Conservation (phyloP, 2,329 filamentous ascomycete species). For the Rhynchosporium secalis region DNA sequence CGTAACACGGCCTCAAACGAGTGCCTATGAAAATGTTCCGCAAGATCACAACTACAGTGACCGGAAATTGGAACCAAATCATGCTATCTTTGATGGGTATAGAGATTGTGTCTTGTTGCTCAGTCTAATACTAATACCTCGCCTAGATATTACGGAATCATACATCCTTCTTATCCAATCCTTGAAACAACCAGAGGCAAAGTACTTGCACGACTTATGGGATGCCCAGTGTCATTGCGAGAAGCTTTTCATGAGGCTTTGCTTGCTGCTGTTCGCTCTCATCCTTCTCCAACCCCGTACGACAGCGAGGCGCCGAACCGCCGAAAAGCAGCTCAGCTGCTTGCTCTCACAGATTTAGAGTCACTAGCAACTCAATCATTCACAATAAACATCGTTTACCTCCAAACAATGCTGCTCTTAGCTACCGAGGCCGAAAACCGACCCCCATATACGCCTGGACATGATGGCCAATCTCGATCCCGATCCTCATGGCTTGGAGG, state of each 20-base stretch:
- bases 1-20: constrained; percentile 29
- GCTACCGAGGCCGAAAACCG: constrained; percentile 64
- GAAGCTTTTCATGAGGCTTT: constrained; percentile 67
- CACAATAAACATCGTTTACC: constrained; percentile 53
- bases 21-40: constrained; percentile 34
- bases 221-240: constrained; percentile 57
- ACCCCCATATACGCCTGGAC: constrained; percentile 46
- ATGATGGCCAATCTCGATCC: constrained; percentile 44
- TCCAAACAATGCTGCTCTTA: constrained; percentile 67
- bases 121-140: constrained; percentile 27
- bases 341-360: constrained; percentile 48
- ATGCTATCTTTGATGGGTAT: constrained; percentile 45
- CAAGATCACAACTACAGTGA: constrained; percentile 32
- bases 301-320: constrained; percentile 40
- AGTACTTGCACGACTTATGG: constrained; percentile 56
- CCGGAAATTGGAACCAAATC: constrained; percentile 46
- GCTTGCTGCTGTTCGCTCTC: constrained; percentile 57
- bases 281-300: constrained; percentile 42
- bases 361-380: constrained; percentile 43
- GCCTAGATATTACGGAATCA: constrained; percentile 60
- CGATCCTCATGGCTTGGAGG: constrained; percentile 59
- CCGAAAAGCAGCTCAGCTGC: constrained; percentile 46
- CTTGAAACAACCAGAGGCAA: constrained; percentile 57
- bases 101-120: constrained; percentile 15
- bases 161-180: constrained; percentile 68